Evolutionary conservation across 352 stramenopile species (phyloP), one percentile per base, ranked within the genome.

Genomic region (Phytophthora ramorum): DNA sequence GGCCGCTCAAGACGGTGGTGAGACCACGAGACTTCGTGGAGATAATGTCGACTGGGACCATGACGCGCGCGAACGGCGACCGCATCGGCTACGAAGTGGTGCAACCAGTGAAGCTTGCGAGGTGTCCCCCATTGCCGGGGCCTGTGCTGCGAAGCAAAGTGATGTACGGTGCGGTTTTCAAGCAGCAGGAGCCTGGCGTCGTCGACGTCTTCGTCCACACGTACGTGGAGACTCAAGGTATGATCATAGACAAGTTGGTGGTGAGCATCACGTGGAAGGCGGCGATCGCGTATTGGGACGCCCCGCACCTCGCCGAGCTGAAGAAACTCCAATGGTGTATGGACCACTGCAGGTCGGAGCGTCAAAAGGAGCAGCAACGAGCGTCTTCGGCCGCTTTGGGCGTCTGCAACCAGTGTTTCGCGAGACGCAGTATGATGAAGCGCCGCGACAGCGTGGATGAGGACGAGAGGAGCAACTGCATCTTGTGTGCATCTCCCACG

Each of bases 21-120:
- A 58, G 58, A 4, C 61, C 74, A 10, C 68, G 68, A 19, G 72
- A 81, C 24, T 73, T 79, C n/a, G 69, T 73, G 35, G 70, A 47
- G 20, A 32, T 79, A 2, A 47, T 52, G 30, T 69, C 69, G 7
- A 76, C 63, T 3, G 69, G 75, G 0, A 72, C 71, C 22, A 64
- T 79, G 51, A 65, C 49, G 13, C 61, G 65, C 7, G 44, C 50
- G 0, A 70, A 62, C n/a, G 75, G 75, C 14, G 75, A 83, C 14
- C 51, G 53, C 5, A 65, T 83, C 38, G 75, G 75, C 43, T 83
- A 74, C 57, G 72, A 83, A 26, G 58, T 83, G 34, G 68, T 73
- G 13, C 73, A 83, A 40, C 85, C 83, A n/a, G 72, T 82, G 17
- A 54, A 48, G 10, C 56, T 76, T 16, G 4, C 35, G 12, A 40